A percentile compares a stretch with the other conserved stretches of the same genome.
Evolutionary conservation across 352 stramenopile genomes (phyloP).

Genomic region (Globisporangium heterothallicum): DNA sequence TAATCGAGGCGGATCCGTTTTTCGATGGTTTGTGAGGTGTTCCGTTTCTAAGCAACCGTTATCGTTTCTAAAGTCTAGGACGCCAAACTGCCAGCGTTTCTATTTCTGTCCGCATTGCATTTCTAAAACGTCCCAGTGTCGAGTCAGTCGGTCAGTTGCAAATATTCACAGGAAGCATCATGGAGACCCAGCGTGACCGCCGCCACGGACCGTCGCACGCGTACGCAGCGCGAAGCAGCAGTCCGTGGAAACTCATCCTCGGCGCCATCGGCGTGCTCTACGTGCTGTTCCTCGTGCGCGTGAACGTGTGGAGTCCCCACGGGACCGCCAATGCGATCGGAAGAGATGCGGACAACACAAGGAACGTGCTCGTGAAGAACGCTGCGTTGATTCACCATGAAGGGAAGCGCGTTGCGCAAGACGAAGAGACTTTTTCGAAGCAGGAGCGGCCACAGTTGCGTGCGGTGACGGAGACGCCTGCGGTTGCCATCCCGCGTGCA

Average conservation of each 20-base stretch:
- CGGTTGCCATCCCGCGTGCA: background rate
- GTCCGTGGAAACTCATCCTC: constrained; percentile 11
- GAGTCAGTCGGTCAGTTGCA: background rate
- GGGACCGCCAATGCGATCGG: constrained; percentile 6
- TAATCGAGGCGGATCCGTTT: too few species aligned
- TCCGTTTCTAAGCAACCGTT: background rate
- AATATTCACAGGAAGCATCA: background rate
- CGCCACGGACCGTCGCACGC: constrained; percentile 5
- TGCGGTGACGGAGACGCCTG: constrained; percentile 1
- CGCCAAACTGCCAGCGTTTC: background rate
- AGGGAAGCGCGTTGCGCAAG: background rate
- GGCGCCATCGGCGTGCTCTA: constrained; percentile 16
- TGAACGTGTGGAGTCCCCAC: constrained; percentile 8
- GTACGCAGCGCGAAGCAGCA: background rate
- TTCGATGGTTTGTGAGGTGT: too few species aligned
- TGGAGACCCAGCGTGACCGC: constrained; percentile 10
- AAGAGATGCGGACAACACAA: background rate
- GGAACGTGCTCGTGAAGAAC: constrained; percentile 5
- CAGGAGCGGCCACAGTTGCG: constrained; percentile 6
- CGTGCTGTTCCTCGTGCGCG: constrained; percentile 17
- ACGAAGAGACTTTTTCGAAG: background rate
- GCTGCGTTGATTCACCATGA: constrained; percentile 8
- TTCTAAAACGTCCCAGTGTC: too few species aligned
- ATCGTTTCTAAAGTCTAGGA: background rate
- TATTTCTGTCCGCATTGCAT: background rate